phyloP scores from a whole-genome alignment of 1,284 basidiomycete species.

The Agroathelia rolfsii region DNA sequence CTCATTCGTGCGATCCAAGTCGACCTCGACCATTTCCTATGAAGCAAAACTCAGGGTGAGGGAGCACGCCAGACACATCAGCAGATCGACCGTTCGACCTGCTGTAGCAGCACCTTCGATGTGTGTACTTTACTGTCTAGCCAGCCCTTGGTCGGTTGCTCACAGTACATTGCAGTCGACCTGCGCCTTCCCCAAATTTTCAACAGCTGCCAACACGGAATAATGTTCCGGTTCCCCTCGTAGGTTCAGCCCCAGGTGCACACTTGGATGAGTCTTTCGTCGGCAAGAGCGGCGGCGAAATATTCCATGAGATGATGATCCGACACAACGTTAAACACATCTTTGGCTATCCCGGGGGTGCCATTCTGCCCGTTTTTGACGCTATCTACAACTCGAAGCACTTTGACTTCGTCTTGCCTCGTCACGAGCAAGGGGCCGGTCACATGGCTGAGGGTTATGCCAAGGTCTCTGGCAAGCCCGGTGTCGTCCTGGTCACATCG shows the following conservation, averaged over 20 bases:
- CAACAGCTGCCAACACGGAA: slow-evolving; percentile 53
- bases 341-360: slow-evolving; percentile 97
- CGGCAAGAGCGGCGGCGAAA: slow-evolving; percentile 91
- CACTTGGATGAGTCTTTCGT: slow-evolving; percentile 76
- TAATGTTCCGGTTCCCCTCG: slow-evolving; percentile 28
- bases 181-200: slow-evolving; percentile 53
- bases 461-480: slow-evolving; percentile 93
- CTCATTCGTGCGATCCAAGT: slow-evolving; percentile 34
- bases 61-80: slow-evolving; percentile 58
- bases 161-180: slow-evolving; percentile 36
- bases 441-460: slow-evolving; percentile 99
- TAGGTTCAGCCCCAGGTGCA: slow-evolving; percentile 36
- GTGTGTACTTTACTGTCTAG: slow-evolving; percentile 26
- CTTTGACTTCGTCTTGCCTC: slow-evolving; percentile 92
- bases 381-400: slow-evolving; percentile 96
- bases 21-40: slow-evolving; percentile 27
- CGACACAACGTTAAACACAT: slow-evolving; percentile 94
- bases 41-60: slow-evolving; percentile 66
- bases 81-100: slow-evolving; percentile 48
- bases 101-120: slow-evolving; percentile 52
- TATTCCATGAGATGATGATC: slow-evolving; percentile 99
- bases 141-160: slow-evolving; percentile 5
- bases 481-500: slow-evolving; percentile 95
- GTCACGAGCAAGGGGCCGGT: slow-evolving; percentile 96
- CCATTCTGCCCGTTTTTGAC: slow-evolving; percentile 97